Conservation (phyloP, 2,329 filamentous ascomycete genomes). For the Daldinia sp. region DNA sequence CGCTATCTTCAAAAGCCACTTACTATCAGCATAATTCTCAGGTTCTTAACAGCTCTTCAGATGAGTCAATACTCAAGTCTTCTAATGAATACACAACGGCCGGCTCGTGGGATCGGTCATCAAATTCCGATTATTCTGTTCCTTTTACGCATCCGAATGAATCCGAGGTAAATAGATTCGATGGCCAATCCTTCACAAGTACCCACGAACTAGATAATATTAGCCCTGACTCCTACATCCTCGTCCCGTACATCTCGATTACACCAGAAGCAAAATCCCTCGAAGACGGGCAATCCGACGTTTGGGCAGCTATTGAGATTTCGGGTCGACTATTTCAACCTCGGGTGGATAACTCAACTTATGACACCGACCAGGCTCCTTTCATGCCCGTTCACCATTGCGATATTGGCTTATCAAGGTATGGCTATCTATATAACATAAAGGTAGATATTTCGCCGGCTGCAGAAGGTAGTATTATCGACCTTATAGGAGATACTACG, state of each 20-base stretch:
- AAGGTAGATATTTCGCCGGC: constrained; percentile 60
- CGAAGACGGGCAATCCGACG: constrained; percentile 49
- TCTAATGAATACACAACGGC: constrained; percentile 20
- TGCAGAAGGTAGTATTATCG: constrained; percentile 56
- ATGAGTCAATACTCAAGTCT: constrained; percentile 34
- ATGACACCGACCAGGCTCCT: constrained; percentile 18
- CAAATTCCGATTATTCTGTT: constrained; percentile 29
- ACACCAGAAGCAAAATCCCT: constrained; percentile 57
- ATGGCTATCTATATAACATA: constrained; percentile 64
- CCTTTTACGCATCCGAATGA: constrained; percentile 26
- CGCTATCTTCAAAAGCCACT: constrained; percentile 44
- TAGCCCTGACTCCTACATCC: constrained; percentile 49
- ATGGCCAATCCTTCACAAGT: constrained; percentile 46
- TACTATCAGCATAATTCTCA: constrained; percentile 36
- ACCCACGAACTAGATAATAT: constrained; percentile 47
- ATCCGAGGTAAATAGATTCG: constrained; percentile 29
- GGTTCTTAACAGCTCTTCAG: constrained; percentile 38
- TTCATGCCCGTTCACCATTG: constrained; percentile 43
- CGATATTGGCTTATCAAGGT: constrained; percentile 48
- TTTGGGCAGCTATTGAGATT: constrained; percentile 66
- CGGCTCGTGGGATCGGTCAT: constrained; percentile 36
- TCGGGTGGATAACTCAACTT: constrained; percentile 17
- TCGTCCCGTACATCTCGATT: constrained; percentile 59
- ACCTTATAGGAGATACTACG: constrained; percentile 57
- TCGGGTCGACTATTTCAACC: constrained; percentile 56